These are phyloP conservation scores for Melampsora americana DNA, from an alignment of 1,284 basidiomycete species.

Conservation along the genomic window DNA sequence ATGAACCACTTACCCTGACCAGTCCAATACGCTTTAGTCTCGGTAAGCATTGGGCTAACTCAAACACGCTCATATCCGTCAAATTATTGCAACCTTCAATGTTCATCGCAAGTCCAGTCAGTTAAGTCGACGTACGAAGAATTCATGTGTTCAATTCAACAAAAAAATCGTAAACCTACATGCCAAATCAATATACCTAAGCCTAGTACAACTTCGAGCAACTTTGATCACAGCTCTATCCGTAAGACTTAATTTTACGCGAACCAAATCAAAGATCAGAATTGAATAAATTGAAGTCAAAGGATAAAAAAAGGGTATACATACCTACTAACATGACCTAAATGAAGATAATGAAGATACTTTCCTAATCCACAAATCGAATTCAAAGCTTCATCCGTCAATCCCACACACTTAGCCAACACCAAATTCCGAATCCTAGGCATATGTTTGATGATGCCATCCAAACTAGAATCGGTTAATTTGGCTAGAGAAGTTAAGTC, in stretches of 20 bases:
- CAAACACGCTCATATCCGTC: constrained; percentile 90
- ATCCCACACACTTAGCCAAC: constrained; percentile 78
- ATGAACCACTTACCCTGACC: constrained; percentile 66
- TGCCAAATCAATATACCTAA: constrained; percentile 94
- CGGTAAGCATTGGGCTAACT: constrained; percentile 74
- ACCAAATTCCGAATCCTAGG: constrained; percentile 88
- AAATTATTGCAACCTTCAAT: constrained; percentile 73
- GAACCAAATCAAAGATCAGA: neutral
- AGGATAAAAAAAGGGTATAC: constrained; percentile 46
- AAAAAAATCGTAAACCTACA: constrained; percentile 59
- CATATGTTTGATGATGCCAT: constrained; percentile 80
- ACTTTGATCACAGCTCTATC: constrained; percentile 81
- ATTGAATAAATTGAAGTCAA: constrained; percentile 8
- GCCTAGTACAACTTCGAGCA: constrained; percentile 80
- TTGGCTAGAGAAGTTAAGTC: constrained; percentile 80
- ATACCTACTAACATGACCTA: constrained; percentile 75
- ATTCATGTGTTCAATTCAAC: too few species aligned
- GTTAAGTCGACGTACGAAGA: neutral
- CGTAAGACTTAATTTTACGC: constrained; percentile 66
- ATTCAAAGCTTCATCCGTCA: constrained; percentile 82
- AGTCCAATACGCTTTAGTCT: constrained; percentile 92
- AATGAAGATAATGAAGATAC: constrained; percentile 88
- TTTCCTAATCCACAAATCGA: constrained; percentile 83
- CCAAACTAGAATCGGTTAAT: constrained; percentile 82
- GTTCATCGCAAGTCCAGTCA: constrained; percentile 22